A percentile compares a stretch with the other conserved stretches of the same genome.
These are phyloP conservation scores for Daedaleopsis nitida DNA, from an alignment of 768 basidiomycete species.

Conservation along the genomic window DNA sequence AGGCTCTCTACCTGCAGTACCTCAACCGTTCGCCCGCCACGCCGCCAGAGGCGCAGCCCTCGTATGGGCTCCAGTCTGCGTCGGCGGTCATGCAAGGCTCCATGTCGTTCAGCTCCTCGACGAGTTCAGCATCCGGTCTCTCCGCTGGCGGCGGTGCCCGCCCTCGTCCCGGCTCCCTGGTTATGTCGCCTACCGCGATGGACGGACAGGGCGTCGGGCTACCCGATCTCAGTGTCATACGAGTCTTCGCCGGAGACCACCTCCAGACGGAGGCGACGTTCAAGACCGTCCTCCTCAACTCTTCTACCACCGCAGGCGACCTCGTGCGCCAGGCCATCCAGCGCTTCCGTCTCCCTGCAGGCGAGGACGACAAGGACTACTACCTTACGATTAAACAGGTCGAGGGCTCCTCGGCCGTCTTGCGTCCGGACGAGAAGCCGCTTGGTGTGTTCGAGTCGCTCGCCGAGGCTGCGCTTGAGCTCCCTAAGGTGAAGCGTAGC, in stretches of 20 bases:
- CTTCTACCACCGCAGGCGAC: constrained; percentile 80
- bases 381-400: constrained; percentile 93
- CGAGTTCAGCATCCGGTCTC: constrained; percentile 43
- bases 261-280: constrained; percentile 95
- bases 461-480: constrained; percentile 75
- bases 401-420: constrained; percentile 79
- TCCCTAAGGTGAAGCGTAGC: constrained; percentile 89
- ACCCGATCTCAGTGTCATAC: constrained; percentile 90
- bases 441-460: constrained; percentile 88
- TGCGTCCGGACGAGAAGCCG: constrained; percentile 75
- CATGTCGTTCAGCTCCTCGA: constrained; percentile 42
- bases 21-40: constrained; percentile 85
- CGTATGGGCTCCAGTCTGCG: constrained; percentile 77
- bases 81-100: constrained; percentile 61
- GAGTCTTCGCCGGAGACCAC: constrained; percentile 91
- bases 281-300: constrained; percentile 93
- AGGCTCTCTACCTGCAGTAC: constrained; percentile 86
- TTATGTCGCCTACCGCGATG: constrained; percentile 60
- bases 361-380: constrained; percentile 63
- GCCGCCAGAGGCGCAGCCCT: constrained; percentile 71
- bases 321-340: constrained; percentile 92
- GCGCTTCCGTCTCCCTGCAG: constrained; percentile 80
- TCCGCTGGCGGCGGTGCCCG: constrained; percentile 42
- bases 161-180: constrained; percentile 76
- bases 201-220: constrained; percentile 65